Conservation (phyloP, 2,329 filamentous ascomycete species). For the Aspergillus ustus region DNA sequence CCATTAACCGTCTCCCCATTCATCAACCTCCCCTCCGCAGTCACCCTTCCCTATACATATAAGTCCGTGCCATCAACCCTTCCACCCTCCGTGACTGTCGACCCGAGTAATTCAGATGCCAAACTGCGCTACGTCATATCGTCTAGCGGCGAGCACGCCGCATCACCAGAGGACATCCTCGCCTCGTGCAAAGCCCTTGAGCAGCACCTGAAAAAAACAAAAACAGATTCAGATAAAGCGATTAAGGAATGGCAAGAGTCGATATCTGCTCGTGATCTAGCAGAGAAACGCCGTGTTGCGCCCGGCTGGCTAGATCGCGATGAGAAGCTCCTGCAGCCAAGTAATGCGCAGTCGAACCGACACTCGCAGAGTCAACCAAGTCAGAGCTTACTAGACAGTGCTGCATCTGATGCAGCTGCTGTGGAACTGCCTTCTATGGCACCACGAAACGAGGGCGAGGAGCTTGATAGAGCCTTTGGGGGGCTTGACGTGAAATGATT, state of each 20-base stretch:
- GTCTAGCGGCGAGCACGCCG: slow-evolving; percentile 76
- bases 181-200: slow-evolving; percentile 79
- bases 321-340: slow-evolving; percentile 63
- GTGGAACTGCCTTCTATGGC: slow-evolving; percentile 44
- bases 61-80: slow-evolving; percentile 85
- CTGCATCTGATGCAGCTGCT: slow-evolving; percentile 37
- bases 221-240: slow-evolving; percentile 67
- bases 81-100: slow-evolving; percentile 70
- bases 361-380: slow-evolving; percentile 18
- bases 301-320: slow-evolving; percentile 69
- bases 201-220: slow-evolving; percentile 72
- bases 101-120: slow-evolving; percentile 47
- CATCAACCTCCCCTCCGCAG: slow-evolving; percentile 83
- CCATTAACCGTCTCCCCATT: slow-evolving; percentile 94
- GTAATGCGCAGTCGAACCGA: slow-evolving; percentile 23
- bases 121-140: slow-evolving; percentile 77
- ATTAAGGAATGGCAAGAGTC: slow-evolving; percentile 72
- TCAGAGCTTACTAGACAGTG: slow-evolving; percentile 44
- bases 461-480: slow-evolving; percentile 60
- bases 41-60: slow-evolving; percentile 95
- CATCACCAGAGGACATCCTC: slow-evolving; percentile 85
- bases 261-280: slow-evolving; percentile 62
- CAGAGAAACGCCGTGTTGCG: slow-evolving; percentile 66
- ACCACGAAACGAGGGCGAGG: slow-evolving; percentile 54
- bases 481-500: slow-evolving; percentile 49